These are phyloP conservation scores for Exophiala xenobiotica DNA, from an alignment of 2,329 filamentous ascomycete genomes.

Conservation along the genomic window DNA sequence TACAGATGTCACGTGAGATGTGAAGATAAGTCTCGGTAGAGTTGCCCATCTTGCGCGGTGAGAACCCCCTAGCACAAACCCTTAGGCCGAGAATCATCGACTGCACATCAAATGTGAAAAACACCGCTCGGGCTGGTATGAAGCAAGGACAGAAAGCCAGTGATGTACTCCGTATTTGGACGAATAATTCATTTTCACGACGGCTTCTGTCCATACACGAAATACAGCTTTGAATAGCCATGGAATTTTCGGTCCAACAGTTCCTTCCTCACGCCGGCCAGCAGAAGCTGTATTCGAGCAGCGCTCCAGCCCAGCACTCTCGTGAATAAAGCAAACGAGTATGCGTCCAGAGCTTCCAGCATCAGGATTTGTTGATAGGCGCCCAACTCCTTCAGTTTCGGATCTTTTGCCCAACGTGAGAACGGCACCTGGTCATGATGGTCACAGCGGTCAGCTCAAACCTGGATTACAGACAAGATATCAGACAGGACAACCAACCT, in stretches of 20 bases:
- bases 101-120: too few species aligned
- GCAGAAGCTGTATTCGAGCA: constrained; percentile 38
- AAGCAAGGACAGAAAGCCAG: too few species aligned
- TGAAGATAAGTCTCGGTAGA: too few species aligned
- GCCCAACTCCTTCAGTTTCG: constrained; percentile 47
- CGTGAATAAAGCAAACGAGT: constrained; percentile 39
- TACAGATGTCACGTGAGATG: too few species aligned
- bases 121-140: too few species aligned
- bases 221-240: constrained; percentile 3
- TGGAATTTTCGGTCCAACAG: not conserved
- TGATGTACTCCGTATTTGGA: too few species aligned
- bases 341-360: constrained; percentile 37
- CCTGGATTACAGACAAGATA: too few species aligned
- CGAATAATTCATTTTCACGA: too few species aligned
- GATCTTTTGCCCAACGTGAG: constrained; percentile 51
- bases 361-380: constrained; percentile 10
- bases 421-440: constrained; percentile 40
- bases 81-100: too few species aligned
- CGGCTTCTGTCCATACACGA: constrained; percentile 3
- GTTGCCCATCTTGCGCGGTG: too few species aligned
- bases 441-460: constrained; percentile 33
- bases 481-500: too few species aligned
- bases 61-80: too few species aligned
- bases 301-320: constrained; percentile 35
- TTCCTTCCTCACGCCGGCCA: constrained; percentile 38